Evolutionary conservation across 768 basidiomycete species (phyloP), one percentile per base, ranked within the genome.

Genomic region (Kwoniella dejecticola): DNA sequence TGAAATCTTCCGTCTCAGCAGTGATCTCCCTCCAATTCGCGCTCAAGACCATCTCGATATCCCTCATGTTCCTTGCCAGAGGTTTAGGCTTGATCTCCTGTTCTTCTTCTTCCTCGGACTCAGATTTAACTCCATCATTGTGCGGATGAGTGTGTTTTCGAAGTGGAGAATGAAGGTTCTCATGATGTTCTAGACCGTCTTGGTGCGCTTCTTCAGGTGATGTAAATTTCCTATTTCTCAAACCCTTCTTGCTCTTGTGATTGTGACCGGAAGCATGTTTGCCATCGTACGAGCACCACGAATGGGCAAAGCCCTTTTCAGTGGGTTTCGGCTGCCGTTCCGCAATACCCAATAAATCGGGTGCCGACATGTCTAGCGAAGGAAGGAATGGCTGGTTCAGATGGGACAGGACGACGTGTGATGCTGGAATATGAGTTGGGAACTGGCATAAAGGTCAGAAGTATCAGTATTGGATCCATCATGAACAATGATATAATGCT

Each of bases 351-450:
- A 83, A 68, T 52, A 89, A 82, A 56, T 86, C 84, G 31, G 82
- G 76, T 0, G 86, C 88, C 21, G 75, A 83, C 42, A 86, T 84
- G 12, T 81, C 80, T 69, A 89, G 86, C 8, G 81, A 80, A 4
- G 88, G 88, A 6, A 85, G 84, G 80, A 89, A 87, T 0, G 88
- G 88, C 77, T 87, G 85, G 77, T 89, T 89, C 76, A 82, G 80
- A 31, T 80, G 55, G 48, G 77, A 84, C 79, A 85, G 86, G 67
- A 87, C 74, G 75, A 83, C 64, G 21, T 66, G 87, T 1, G 80
- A 66, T 15, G 81, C 72, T 0, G 87, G 85, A 23, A 84, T 80
- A 30, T 84, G 83, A 42, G 80, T 79, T 11, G 84, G 83, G 80
- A 88, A 86, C 85, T 77, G 84, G 2, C 13, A 17, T n/a, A 29